Evolutionary conservation across 2,329 filamentous ascomycete species (phyloP), one percentile per base, ranked within the genome.

Genomic region (Meredithiella fracta): DNA sequence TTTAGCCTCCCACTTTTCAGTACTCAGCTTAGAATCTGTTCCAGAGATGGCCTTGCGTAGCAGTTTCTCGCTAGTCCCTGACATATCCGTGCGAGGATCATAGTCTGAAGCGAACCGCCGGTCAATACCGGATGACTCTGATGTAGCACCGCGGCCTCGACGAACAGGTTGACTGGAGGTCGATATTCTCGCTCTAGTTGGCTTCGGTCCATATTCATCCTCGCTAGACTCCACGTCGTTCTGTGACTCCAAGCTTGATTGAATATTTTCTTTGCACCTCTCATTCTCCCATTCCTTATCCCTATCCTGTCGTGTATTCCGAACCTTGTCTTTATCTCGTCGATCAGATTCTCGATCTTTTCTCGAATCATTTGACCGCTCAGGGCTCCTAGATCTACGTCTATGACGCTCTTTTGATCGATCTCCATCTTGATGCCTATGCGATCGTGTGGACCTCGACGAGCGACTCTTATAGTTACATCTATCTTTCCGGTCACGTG

Each of bases 81-180:
- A 29, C 5, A 14, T 53, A 62, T 86, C 79, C n/a, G 70, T 65
- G 5, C 67, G 73, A 0, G 77, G 75, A 58, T 80, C 73, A 62
- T 83, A 84, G 52, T 72, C 76, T 1, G 79, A 71, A 1, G 84
- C 82, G 66, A 96, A 97, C 54, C 86, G 86, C 23, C 77, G 73
- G 64, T 96, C 89, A 61, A 96, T 94, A 8, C 78, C 80, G 25
- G 81, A 82, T 3, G 71, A 67, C 1, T 75, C 75, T 3, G 75
- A 70, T 40, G 78, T 73, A 14, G 78, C 78, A 38, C 88, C 88
- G 40, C 88, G 79, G 8, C 88, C 88, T 26, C 86, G 81, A n/a
- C 73, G 70, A 55, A 70, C 75, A 1, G 53, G 42, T 20, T 54
- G 75, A 1, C 47, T 47, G 15, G 54, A 42, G 26, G 37, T 31